Evolutionary conservation across 768 basidiomycete genomes (phyloP).

Genomic region (Xerocomus potaroensis): DNA sequence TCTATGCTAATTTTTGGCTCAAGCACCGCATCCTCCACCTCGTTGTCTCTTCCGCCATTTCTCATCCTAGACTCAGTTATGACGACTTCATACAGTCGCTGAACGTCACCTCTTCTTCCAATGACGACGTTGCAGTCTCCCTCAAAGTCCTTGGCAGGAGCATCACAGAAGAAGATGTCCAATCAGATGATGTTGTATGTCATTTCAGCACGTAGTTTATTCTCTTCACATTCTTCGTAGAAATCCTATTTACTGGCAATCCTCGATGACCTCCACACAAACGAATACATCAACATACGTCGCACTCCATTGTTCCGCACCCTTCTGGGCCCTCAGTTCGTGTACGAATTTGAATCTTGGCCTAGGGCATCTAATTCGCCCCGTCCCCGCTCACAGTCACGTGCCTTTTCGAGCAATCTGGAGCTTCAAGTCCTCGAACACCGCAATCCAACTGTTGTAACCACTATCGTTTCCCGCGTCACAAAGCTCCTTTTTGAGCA

Average conservation of each 20-base stretch:
- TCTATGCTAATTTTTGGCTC: constrained; percentile 46
- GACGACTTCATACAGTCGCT: constrained; percentile 38
- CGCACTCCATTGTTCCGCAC: constrained; percentile 41
- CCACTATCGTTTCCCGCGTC: constrained; percentile 44
- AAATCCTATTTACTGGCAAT: constrained; percentile 40
- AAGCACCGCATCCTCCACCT: constrained; percentile 48
- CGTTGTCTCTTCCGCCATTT: constrained; percentile 37
- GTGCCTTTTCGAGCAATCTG: constrained; percentile 5
- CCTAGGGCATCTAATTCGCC: constrained; percentile 12
- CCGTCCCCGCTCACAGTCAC: constrained; percentile 14
- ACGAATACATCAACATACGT: constrained; percentile 28
- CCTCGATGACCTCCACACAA: constrained; percentile 37
- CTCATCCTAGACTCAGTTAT: constrained; percentile 35
- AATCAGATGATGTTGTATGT: constrained; percentile 46
- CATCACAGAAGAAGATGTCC: constrained; percentile 40
- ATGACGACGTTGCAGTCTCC: constrained; percentile 31
- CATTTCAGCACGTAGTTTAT: background rate
- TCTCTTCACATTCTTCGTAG: constrained; percentile 25
- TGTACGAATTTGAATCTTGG: constrained; percentile 21
- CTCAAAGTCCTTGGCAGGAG: constrained; percentile 40
- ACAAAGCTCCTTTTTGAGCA: constrained; percentile 45
- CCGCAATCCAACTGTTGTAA: constrained; percentile 38
- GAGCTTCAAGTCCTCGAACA: constrained; percentile 36
- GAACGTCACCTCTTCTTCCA: constrained; percentile 23
- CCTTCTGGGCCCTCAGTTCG: constrained; percentile 25